Evolutionary conservation across 257 asterid species (phyloP).

Genomic region (Solanum chmielewskii): DNA sequence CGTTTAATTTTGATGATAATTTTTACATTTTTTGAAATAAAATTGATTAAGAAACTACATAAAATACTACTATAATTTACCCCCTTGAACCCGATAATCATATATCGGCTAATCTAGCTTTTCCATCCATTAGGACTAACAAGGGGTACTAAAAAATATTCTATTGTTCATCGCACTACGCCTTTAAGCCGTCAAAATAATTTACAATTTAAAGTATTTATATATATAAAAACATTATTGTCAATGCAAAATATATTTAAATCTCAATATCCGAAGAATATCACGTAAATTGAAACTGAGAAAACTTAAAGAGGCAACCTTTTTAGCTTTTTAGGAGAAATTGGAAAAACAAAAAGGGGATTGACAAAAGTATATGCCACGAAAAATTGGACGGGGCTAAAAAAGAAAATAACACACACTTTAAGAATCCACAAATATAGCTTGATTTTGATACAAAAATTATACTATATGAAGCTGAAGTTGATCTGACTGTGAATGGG

Average conservation of each 20-base stretch:
- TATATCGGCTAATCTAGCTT: background rate
- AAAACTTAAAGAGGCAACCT: background rate
- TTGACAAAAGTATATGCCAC: background rate
- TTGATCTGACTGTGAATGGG: background rate
- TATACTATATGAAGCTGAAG: background rate
- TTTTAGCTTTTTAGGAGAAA: background rate
- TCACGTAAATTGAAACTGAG: background rate
- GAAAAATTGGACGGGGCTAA: background rate
- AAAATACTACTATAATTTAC: no score
- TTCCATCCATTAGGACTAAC: no score
- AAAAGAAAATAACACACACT: background rate
- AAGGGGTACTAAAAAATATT: no score
- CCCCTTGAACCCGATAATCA: background rate
- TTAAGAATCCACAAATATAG: background rate
- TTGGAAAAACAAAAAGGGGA: background rate
- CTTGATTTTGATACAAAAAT: background rate
- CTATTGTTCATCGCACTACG: background rate
- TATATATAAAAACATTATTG: no score
- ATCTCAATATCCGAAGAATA: accelerated
- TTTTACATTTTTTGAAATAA: no score
- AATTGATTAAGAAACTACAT: background rate
- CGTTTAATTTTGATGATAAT: no score
- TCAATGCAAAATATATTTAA: no score
- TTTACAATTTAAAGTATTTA: no score
- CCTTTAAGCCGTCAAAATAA: no score